Evolutionary conservation across 2,329 filamentous ascomycete genomes (phyloP).

Genomic region (Shiraia bambusicola): DNA sequence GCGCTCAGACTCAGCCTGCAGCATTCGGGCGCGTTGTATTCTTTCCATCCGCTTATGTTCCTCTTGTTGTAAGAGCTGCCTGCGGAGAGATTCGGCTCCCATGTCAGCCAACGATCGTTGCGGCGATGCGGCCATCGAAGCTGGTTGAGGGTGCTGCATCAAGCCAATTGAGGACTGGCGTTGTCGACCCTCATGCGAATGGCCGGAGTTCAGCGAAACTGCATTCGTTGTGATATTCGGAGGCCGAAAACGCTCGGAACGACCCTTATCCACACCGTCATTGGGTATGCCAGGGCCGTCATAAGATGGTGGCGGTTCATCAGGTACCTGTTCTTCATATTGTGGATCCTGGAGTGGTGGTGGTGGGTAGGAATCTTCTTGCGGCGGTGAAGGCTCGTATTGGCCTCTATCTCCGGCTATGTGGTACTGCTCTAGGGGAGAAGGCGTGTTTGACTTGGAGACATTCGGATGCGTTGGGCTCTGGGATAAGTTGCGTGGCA

Average conservation of each 20-base stretch:
- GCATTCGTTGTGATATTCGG: slow-evolving; percentile 33
- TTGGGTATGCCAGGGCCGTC: slow-evolving; percentile 33
- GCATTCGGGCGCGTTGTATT: slow-evolving; percentile 29
- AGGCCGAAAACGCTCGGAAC: slow-evolving; percentile 28
- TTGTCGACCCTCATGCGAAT: slow-evolving; percentile 23
- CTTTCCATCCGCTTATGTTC: slow-evolving; percentile 37
- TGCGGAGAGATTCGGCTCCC: slow-evolving; percentile 40
- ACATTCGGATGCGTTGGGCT: slow-evolving; percentile 22
- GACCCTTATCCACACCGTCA: slow-evolving; percentile 36
- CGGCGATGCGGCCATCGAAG: slow-evolving; percentile 43
- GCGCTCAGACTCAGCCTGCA: slow-evolving; percentile 27
- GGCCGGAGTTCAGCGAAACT: slow-evolving; percentile 11
- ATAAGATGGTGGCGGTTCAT: slow-evolving; percentile 40
- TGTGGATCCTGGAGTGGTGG: slow-evolving; percentile 10
- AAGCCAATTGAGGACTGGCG: slow-evolving; percentile 38
- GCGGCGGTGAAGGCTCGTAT: slow-evolving; percentile 10
- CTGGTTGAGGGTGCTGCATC: slow-evolving; percentile 43
- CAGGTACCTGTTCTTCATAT: slow-evolving; percentile 25
- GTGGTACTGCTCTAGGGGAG: slow-evolving; percentile 14
- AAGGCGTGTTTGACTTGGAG: slow-evolving; percentile 6
- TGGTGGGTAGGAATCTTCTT: slow-evolving; percentile 8
- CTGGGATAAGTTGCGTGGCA: slow-evolving; percentile 25
- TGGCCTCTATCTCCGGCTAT: slow-evolving; percentile 3
- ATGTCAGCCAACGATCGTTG: slow-evolving; percentile 40
- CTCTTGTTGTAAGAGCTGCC: slow-evolving; percentile 37